These are phyloP conservation scores for Paraurostyla sp. DNA, from an alignment of 73 alveolate genomes.

Conservation along the genomic window DNA sequence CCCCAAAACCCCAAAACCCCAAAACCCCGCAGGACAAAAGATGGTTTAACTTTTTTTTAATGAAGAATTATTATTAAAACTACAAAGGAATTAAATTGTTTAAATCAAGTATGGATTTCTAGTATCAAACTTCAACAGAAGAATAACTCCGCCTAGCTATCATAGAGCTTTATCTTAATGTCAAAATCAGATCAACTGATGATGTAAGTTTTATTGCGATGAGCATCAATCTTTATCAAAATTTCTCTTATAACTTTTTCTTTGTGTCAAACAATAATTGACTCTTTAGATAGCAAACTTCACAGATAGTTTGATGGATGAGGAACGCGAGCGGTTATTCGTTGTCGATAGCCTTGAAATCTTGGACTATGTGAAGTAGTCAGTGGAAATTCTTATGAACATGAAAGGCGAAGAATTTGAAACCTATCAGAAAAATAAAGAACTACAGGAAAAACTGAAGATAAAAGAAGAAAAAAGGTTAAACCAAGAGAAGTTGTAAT, in stretches of 20 bases:
- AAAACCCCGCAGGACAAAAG: too few species aligned
- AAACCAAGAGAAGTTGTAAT: not conserved
- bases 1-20: too few species aligned
- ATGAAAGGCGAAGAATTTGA: constrained; percentile 56
- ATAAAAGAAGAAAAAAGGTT: constrained; percentile 7
- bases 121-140: constrained; percentile 37
- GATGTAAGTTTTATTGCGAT: constrained; percentile 30
- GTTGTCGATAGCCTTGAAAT: constrained; percentile 33
- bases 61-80: too few species aligned
- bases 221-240: too few species aligned
- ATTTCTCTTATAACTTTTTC: too few species aligned
- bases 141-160: constrained; percentile 45
- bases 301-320: constrained; percentile 30
- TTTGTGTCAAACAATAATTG: not conserved
- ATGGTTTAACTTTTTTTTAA: too few species aligned
- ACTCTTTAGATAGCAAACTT: constrained; percentile 43
- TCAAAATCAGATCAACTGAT: constrained; percentile 52
- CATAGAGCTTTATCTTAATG: constrained; percentile 51
- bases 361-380: constrained; percentile 50
- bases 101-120: not conserved
- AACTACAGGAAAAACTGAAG: constrained; percentile 11
- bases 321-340: constrained; percentile 41
- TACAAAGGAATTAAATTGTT: not conserved
- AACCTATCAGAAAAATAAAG: constrained; percentile 22
- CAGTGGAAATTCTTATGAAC: constrained; percentile 65